Evolutionary conservation across 225 moss, liverwort and hornwort species (phyloP), one percentile per base, ranked within the genome.

Genomic region (Pseudisothecium myosuroides): DNA sequence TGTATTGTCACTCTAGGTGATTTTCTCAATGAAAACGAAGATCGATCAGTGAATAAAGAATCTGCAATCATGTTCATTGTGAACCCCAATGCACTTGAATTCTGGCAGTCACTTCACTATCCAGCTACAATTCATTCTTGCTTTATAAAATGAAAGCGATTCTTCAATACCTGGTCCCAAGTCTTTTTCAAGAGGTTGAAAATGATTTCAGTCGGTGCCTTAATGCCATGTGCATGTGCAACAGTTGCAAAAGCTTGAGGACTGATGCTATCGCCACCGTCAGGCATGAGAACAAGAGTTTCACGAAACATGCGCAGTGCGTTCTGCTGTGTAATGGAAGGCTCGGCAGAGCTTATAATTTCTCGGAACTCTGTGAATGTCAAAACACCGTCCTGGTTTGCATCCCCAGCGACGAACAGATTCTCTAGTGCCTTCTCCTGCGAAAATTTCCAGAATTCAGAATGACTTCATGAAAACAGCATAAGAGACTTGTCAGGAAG

Each of bases 361-460:
- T 98, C 97, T 81, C 94, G 95, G 88, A 97, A 98, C 95, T 98
- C 98, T 4, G 91, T 92, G 86, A 98, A 98, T 66, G 98, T 98
- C 87, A 98, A 91, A 29, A 98, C 96, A 24, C 98, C 98, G 81
- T 98, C 98, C 90, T 98, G 98, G 81, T 96, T 98, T 84, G 95
- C 98, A 81, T 98, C 97, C 37, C 98, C 98, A 50, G 97, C 98
- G 62, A 96, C 87, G 86, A 98, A 98, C 43, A 98, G 93, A 91
- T 95, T 93, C 89, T 97, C 98, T 39, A 98, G 86, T 71, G 96
- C 97, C 79, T 91, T 87, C 86, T 92, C 94, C 98, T 98, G 95
- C 59, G 75, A 82, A 88, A 31, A 13, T 20, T 62, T 90, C n/a
- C 74, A 86, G 28, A 76, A 80, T 54, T 31, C 75, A 41, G 60